phyloP scores from a whole-genome alignment of 1,284 basidiomycete species.

The Microstroma glucosiphilum region DNA sequence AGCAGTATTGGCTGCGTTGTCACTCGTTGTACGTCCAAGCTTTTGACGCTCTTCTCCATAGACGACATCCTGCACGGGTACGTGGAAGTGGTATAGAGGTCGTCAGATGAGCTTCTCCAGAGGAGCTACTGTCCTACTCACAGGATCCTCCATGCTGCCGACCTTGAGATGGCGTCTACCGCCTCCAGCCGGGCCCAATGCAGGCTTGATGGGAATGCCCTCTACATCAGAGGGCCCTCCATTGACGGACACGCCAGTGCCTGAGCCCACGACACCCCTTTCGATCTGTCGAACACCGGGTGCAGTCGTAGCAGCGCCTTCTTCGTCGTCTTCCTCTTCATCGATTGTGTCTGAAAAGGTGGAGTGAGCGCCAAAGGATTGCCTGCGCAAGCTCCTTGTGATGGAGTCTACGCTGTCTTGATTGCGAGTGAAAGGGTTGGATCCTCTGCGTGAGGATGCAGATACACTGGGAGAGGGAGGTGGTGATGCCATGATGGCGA shows the following conservation, averaged over 20 bases:
- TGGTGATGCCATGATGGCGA: constrained; percentile 1
- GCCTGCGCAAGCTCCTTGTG: constrained; percentile 6
- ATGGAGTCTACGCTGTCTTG: constrained; percentile 17
- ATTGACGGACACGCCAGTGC: constrained; percentile 10
- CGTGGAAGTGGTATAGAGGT: constrained; percentile 5
- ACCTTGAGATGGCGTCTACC: constrained; percentile 9
- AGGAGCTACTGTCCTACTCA: no score
- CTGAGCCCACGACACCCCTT: constrained; percentile 9
- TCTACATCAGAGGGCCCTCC: neutral
- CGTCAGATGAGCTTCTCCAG: neutral
- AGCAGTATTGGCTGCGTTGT: neutral
- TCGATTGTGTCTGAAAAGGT: constrained; percentile 8
- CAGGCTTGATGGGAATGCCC: constrained; percentile 17
- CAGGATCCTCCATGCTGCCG: constrained; percentile 8
- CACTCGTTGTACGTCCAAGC: constrained; percentile 4
- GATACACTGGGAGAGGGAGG: neutral
- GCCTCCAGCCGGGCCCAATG: constrained; percentile 17
- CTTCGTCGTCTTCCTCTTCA: constrained; percentile 12
- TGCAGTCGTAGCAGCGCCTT: neutral
- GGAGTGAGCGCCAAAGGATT: constrained; percentile 3
- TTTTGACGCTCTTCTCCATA: neutral
- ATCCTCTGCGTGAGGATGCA: constrained; percentile 3
- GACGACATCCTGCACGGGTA: neutral
- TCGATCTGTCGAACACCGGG: neutral
- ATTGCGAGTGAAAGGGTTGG: constrained; percentile 24